Evolutionary conservation across 371 early-diverging fungal species (phyloP).

Genomic region (Lichtheimia corymbifera): DNA sequence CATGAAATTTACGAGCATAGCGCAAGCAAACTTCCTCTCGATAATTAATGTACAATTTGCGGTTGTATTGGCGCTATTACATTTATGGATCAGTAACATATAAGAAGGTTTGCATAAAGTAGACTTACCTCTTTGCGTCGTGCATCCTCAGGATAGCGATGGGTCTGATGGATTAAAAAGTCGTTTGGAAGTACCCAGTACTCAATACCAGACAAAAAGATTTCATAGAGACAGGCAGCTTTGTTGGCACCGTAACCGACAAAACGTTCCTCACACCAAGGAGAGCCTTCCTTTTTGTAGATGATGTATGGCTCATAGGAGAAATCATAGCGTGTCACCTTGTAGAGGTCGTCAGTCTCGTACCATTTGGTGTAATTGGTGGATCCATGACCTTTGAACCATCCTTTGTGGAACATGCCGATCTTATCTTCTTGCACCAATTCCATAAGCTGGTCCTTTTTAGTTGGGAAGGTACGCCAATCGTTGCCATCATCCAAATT

Average conservation of each 20-base stretch:
- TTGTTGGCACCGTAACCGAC: slow-evolving; percentile 74
- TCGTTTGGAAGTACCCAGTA: slow-evolving; percentile 66
- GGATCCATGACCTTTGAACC: slow-evolving; percentile 62
- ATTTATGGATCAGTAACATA: background rate
- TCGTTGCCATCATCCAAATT: slow-evolving; percentile 56
- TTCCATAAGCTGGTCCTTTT: slow-evolving; percentile 38
- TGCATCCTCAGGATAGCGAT: slow-evolving; percentile 63
- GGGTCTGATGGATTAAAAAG: slow-evolving; percentile 69
- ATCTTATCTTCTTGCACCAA: slow-evolving; percentile 52
- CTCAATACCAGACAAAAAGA: slow-evolving; percentile 65
- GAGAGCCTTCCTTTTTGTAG: slow-evolving; percentile 60
- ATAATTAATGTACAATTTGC: slow-evolving; percentile 63
- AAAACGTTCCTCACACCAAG: slow-evolving; percentile 72
- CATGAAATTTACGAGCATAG: slow-evolving; percentile 54
- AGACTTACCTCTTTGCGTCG: slow-evolving; percentile 60
- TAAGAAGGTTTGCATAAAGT: too few species aligned
- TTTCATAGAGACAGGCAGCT: slow-evolving; percentile 70
- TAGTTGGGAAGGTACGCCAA: slow-evolving; percentile 46
- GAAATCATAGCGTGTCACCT: slow-evolving; percentile 56
- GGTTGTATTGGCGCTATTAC: slow-evolving; percentile 63
- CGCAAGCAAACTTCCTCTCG: slow-evolving; percentile 68
- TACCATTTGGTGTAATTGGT: slow-evolving; percentile 60
- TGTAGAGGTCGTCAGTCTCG: slow-evolving; percentile 39
- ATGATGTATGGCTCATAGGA: slow-evolving; percentile 69
- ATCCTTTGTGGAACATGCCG: slow-evolving; percentile 56